These are phyloP conservation scores for Oryza coarctata DNA, from an alignment of 176 grass and related monocot genomes.

Conservation along the genomic window DNA sequence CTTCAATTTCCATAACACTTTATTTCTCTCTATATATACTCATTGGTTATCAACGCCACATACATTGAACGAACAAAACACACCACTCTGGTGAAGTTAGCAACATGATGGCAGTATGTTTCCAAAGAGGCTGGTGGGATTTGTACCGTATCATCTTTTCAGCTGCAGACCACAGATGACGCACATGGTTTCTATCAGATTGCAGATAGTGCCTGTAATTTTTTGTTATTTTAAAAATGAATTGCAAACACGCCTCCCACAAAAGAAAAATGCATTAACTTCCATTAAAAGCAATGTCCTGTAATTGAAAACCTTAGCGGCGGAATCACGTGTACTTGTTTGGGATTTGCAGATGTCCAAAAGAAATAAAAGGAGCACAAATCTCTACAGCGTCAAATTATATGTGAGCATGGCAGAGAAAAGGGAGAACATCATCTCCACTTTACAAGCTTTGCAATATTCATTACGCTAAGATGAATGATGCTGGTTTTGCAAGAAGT, in stretches of 20 bases:
- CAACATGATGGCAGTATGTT: constrained; percentile 11
- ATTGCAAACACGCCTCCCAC: too few relatives aligned
- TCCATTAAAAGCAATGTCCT: too few relatives aligned
- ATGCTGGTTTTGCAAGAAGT: neutral
- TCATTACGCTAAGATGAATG: neutral
- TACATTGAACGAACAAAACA: too few relatives aligned
- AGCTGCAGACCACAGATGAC: neutral
- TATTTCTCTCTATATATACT: too few relatives aligned
- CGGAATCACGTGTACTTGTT: neutral
- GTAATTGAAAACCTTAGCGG: neutral
- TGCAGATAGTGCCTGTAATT: neutral
- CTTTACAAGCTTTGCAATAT: neutral
- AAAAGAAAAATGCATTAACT: neutral
- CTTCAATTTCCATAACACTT: too few relatives aligned
- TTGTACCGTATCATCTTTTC: neutral
- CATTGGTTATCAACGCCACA: too few relatives aligned
- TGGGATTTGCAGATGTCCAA: neutral
- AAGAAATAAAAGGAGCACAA: neutral
- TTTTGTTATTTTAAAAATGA: neutral
- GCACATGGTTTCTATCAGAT: constrained; percentile 19
- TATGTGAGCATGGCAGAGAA: neutral
- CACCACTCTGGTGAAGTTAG: too few relatives aligned
- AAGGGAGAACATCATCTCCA: neutral
- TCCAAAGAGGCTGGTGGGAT: neutral
- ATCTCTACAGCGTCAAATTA: neutral